phyloP scores from a whole-genome alignment of 176 grass and related monocot genomes.

The Oryza glumipatula region DNA sequence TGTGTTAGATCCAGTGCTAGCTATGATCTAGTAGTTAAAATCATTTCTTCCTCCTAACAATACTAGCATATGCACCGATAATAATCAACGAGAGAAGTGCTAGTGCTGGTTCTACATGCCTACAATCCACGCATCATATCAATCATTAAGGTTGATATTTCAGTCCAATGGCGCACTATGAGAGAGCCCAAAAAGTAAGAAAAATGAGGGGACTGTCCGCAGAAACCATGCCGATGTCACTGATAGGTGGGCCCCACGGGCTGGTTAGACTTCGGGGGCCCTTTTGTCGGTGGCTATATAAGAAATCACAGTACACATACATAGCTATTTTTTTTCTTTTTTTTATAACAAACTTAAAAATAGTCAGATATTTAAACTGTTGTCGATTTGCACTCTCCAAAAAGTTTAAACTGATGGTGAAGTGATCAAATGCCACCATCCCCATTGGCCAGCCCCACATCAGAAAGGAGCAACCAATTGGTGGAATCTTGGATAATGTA shows the following conservation, averaged over 20 bases:
- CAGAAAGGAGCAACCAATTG: conserved; percentile 28
- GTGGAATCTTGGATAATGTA: conserved; percentile 44
- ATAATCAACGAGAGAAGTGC: background rate
- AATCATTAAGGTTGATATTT: conserved; percentile 45
- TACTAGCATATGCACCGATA: background rate
- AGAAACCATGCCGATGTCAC: background rate
- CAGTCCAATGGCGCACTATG: conserved; percentile 16
- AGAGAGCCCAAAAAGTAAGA: background rate
- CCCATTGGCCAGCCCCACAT: conserved; percentile 45
- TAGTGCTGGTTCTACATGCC: background rate
- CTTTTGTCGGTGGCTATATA: background rate
- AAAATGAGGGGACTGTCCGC: background rate
- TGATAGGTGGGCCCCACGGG: background rate
- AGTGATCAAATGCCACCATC: conserved; percentile 24
- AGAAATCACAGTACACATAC: background rate
- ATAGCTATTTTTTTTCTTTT: background rate
- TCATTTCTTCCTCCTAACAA: background rate
- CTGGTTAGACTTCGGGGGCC: background rate
- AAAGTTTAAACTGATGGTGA: conserved; percentile 24
- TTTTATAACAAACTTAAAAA: background rate
- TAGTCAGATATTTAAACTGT: background rate
- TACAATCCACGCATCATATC: background rate
- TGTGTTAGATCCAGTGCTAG: too few species aligned
- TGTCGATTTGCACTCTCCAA: conserved; percentile 2
- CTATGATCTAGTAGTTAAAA: background rate